Percentiles rank a stretch among this genome's conserved stretches.
phyloP scores from a whole-genome alignment of 2,329 filamentous ascomycete genomes.

The Erysiphe pulchra region DNA sequence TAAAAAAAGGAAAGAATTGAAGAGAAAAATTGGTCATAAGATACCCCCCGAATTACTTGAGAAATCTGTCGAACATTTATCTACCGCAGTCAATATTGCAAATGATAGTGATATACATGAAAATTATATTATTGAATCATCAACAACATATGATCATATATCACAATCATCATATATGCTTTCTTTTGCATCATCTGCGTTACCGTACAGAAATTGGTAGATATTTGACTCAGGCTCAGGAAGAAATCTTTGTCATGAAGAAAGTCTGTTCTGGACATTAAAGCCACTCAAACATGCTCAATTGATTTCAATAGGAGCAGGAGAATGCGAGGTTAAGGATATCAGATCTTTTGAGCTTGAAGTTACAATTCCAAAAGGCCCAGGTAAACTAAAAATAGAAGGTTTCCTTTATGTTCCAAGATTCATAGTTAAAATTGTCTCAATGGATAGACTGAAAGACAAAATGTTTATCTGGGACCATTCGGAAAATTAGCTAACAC shows the following conservation, averaged over 20 bases:
- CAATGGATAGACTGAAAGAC: background rate
- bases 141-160: background rate
- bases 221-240: background rate
- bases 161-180: background rate
- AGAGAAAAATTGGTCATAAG: background rate
- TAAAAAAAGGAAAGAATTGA: background rate
- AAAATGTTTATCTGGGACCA: background rate
- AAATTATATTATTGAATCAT: background rate
- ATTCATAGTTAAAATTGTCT: background rate
- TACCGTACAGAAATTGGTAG: background rate
- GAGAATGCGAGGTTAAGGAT: background rate
- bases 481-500: background rate
- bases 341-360: background rate
- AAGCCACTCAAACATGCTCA: background rate
- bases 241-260: background rate
- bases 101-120: background rate
- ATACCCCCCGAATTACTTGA: background rate
- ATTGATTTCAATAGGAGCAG: background rate
- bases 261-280: background rate
- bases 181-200: background rate
- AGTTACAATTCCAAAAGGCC: background rate
- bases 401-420: background rate
- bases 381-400: background rate
- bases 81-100: background rate
- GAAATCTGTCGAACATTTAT: background rate